These are phyloP conservation scores for Cyclotella atomus DNA, from an alignment of 108 stramenopile species.

Conservation along the genomic window DNA sequence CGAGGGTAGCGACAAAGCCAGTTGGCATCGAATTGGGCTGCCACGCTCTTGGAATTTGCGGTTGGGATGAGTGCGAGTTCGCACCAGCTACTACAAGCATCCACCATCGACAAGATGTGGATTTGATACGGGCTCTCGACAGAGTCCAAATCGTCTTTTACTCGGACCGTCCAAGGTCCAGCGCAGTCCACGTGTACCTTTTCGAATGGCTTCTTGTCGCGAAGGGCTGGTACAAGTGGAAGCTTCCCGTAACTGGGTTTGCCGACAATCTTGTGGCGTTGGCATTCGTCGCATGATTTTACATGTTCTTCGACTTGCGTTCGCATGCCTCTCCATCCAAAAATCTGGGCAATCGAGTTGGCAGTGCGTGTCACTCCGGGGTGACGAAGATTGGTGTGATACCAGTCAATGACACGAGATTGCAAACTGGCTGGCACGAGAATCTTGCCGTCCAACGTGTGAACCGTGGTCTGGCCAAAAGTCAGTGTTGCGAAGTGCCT, in stretches of 20 bases:
- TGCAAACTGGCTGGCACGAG: slow-evolving; percentile 5
- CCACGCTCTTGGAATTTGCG: background rate
- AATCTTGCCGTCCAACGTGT: slow-evolving; percentile 2
- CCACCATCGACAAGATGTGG: background rate
- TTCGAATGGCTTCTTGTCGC: slow-evolving; percentile 15
- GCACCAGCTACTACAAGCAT: background rate
- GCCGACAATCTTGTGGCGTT: slow-evolving; percentile 9
- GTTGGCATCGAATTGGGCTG: background rate
- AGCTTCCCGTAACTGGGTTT: slow-evolving; percentile 9
- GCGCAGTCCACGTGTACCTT: slow-evolving; percentile 13
- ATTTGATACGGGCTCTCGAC: background rate
- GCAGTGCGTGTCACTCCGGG: slow-evolving; percentile 9
- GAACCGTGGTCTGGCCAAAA: background rate
- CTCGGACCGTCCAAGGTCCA: slow-evolving; percentile 16
- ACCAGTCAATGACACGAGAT: slow-evolving; percentile 12
- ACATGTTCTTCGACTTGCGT: too few species aligned
- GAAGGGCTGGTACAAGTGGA: slow-evolving; percentile 1
- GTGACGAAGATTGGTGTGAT: slow-evolving; percentile 22
- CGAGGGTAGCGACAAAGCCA: slow-evolving; percentile 58
- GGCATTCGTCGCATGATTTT: too few species aligned
- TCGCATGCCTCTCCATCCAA: too few species aligned
- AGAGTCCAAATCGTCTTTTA: background rate
- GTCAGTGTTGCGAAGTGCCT: background rate
- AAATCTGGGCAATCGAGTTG: too few species aligned
- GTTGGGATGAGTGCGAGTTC: background rate